phyloP scores from a whole-genome alignment of 306 rosid genomes.

The Geum urbanum region DNA sequence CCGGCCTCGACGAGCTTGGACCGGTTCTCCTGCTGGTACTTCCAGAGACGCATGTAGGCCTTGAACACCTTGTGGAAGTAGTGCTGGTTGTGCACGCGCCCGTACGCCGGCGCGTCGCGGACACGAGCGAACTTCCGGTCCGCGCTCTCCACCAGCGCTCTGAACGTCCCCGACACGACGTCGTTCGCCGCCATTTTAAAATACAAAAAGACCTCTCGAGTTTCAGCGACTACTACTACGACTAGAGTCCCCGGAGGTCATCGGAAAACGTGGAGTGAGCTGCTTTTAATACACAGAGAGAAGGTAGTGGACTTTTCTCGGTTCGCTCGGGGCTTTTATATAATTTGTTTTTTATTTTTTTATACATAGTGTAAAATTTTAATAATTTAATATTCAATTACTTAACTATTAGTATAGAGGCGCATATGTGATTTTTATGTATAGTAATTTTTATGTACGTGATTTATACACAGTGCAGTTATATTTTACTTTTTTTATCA shows the following conservation, averaged over 20 bases:
- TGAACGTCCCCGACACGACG: constrained; percentile 52
- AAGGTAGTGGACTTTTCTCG: constrained; percentile 19
- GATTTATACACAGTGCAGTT: too few relatives aligned
- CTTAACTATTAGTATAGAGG: too few relatives aligned
- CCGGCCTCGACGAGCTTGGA: constrained; percentile 67
- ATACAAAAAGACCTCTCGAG: constrained; percentile 11
- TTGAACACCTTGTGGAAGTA: constrained; percentile 86
- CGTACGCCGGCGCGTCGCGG: constrained; percentile 85
- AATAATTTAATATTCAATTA: too few relatives aligned
- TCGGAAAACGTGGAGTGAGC: constrained; percentile 34
- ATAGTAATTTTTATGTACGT: too few relatives aligned
- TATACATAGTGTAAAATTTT: too few relatives aligned
- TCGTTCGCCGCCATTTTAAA: constrained; percentile 48
- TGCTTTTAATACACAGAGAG: background rate
- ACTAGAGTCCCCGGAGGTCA: constrained; percentile 40
- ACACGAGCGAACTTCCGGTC: constrained; percentile 92
- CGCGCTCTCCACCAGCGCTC: constrained; percentile 85
- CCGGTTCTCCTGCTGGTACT: constrained; percentile 85
- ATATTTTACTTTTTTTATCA: too few relatives aligned
- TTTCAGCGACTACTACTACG: constrained; percentile 8
- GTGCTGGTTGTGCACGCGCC: constrained; percentile 58
- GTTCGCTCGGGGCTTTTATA: background rate
- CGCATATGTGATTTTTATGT: too few relatives aligned
- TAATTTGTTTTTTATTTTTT: background rate
- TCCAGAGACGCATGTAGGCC: constrained; percentile 85